Percentiles rank a stretch among this genome's conserved stretches.
These are phyloP conservation scores for Oryza meyeriana DNA, from an alignment of 176 grass and related monocot genomes.

Conservation along the genomic window DNA sequence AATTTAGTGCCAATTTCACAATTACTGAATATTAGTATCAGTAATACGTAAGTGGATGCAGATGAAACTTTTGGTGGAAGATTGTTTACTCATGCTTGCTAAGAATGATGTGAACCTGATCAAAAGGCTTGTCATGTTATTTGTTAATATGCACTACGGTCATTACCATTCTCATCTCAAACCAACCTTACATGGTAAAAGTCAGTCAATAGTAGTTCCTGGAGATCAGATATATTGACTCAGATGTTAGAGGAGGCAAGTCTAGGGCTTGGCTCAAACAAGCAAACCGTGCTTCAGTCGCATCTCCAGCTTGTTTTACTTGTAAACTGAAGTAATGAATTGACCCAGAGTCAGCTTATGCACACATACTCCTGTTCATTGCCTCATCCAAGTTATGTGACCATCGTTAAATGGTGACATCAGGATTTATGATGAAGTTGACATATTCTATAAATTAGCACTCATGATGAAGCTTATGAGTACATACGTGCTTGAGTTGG, in stretches of 20 bases:
- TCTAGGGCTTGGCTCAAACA: not conserved
- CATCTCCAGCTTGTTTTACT: not conserved
- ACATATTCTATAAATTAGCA: not conserved
- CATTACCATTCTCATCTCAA: not conserved
- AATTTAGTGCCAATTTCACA: not conserved
- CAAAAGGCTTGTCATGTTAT: too few species aligned
- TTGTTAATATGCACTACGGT: not conserved
- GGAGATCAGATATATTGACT: not conserved
- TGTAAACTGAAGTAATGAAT: not conserved
- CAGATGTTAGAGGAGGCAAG: not conserved
- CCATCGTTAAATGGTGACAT: not conserved
- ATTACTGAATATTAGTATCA: not conserved
- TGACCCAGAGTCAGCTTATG: not conserved
- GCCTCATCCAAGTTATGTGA: not conserved
- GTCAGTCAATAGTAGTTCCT: not conserved
- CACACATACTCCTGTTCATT: not conserved
- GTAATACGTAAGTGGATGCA: not conserved
- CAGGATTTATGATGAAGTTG: not conserved
- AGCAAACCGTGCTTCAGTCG: not conserved
- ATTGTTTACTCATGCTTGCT: not conserved
- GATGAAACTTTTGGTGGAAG: not conserved
- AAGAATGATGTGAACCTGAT: not conserved
- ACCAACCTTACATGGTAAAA: not conserved
- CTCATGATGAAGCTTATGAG: not conserved
- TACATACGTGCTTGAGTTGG: not conserved